Base-by-base conservation (phyloP, 2,329 filamentous ascomycete genomes). In the Fusarium cicatricum region DNA sequence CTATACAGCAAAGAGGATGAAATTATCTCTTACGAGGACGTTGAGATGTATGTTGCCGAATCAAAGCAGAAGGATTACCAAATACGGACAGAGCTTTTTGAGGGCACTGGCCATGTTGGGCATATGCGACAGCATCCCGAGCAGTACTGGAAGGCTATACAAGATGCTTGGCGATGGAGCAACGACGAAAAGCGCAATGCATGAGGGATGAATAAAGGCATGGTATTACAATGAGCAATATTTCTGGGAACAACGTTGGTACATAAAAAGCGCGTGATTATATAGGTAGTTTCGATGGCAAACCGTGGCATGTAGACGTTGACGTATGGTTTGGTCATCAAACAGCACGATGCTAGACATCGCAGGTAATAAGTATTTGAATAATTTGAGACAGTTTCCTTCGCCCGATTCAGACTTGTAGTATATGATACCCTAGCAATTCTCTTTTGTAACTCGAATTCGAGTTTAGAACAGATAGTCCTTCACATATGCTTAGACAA, bases 21-120 rank as follows among this genome's bases (percentile, higher is more conserved):
- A 37, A 77, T 88, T 55, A 85, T 88, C 11, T 68, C 73, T 4
- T 82, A 78, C 69, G 67, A 81, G 53, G 84, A 87, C 56, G 80
- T 87, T 1, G 82, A 85, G 60, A 74, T 73, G 12, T 82, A 87
- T 62, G 82, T 79, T 1, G 78, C 78, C 3, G 70, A 78, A 31
- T 80, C 83, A 2, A 74, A 68, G 54, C 64, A 68, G 11, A 74
- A 75, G 47, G 86, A 85, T 0, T 87, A 82, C 60, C 66, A 69
- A 17, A 79, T 82, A 2, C 73, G 77, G 1, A 73, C 77, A 16
- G 81, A 84, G 52, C 65, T 80, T 26, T 89, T 89, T 58, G 78
- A 84, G 43, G 82, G 80, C 4, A 85, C 82, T 43, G 74, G 79
- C 1, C 86, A 90, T 70, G 86, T 87, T 15, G 84, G 83, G 1